Base-by-base conservation (phyloP, 306 rosid species). In the Trichosanthes cucumerina region DNA sequence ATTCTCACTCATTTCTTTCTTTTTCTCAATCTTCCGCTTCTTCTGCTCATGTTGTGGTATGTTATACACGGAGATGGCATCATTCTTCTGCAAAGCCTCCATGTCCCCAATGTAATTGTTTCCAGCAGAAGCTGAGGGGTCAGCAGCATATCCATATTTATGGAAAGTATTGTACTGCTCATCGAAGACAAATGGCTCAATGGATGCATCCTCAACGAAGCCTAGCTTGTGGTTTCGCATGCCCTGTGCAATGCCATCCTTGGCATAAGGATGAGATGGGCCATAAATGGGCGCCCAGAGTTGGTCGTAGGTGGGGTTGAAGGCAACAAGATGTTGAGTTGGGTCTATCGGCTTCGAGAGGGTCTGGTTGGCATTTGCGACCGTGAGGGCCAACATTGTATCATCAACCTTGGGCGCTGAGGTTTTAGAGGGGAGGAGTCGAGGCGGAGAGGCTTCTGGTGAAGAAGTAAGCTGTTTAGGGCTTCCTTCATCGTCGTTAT, bases 161-260 rank as follows among this genome's bases (percentile, higher is more conserved):
- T 91, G 87, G 83, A 92, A 92, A 38, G 98, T 92, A 74, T 96
- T 96, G 89, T 96, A 93, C 82, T 91, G 99, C 79, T 96, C 99
- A 59, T 96, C 98, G 57, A 96, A 92, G 60, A 91, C 87, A 72
- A 96, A 92, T 10, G 97, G 90, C 11, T 90, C 98, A 23, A 92
- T 85, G 33, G 96, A 69, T 16, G 99, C 99, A 47, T 92, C 92
- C 49, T 96, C 99, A 0, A 96, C 97, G 44, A 92, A 92, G 53
- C 97, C 99, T 3, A 92, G 93, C 84, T 92, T 96, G 89, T 96
- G 98, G 85, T 96, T 96, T 70, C 98, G 98, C 90, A 92, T 88
- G 10, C 99, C 98, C 57, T 92, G 97, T 33, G 97, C 96, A 38
- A 92, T 84, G 78, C 98, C 97, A 52, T 96, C 99, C 78, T 91